Conservation (phyloP, 139 green algal genomes). For the Closterium sp. region DNA sequence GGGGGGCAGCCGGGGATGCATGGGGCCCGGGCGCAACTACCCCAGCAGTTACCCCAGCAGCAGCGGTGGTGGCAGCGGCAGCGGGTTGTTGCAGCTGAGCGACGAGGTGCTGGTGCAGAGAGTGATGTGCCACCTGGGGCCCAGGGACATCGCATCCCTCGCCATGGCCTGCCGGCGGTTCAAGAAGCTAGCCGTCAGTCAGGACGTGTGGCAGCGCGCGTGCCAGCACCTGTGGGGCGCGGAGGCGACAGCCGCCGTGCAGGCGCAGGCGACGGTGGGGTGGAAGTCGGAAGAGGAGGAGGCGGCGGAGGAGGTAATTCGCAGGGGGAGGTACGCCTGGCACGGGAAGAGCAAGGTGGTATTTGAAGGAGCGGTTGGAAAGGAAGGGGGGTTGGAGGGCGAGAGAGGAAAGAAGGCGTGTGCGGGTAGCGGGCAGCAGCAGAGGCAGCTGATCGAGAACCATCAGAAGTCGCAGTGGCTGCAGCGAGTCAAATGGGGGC, state of each 20-base stretch:
- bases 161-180: conserved; percentile 42
- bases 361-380: background rate
- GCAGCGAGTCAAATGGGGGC: conserved; percentile 28
- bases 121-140: conserved; percentile 21
- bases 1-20: background rate
- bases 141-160: conserved; percentile 11
- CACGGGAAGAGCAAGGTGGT: background rate
- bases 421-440: background rate
- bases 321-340: background rate
- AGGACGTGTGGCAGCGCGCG: conserved; percentile 33
- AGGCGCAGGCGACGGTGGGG: conserved; percentile 16
- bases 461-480: background rate
- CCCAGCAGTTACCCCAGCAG: background rate
- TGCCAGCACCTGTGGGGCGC: conserved; percentile 30
- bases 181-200: background rate
- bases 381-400: background rate
- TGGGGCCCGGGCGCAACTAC: background rate
- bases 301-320: background rate
- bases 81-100: conserved; percentile 12
- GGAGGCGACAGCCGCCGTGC: background rate
- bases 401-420: background rate
- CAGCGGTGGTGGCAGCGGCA: background rate
- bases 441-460: background rate
- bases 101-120: conserved; percentile 28
- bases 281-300: background rate